Evolutionary conservation across 2,329 filamentous ascomycete genomes (phyloP).

Genomic region (Phyllosticta capitalensis): DNA sequence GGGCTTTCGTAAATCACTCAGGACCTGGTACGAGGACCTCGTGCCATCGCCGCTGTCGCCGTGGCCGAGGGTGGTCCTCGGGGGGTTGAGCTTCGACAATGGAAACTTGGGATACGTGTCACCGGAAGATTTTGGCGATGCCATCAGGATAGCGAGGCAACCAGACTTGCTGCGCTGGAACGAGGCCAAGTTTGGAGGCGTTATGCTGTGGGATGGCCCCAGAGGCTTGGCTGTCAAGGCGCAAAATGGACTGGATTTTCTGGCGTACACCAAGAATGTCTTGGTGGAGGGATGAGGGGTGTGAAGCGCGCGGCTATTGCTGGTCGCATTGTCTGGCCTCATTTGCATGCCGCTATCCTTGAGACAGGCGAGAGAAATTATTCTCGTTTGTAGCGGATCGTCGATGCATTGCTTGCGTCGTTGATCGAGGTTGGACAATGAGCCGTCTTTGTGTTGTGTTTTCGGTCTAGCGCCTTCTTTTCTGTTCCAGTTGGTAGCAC

Average conservation of each 20-base stretch:
- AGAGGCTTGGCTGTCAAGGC: conserved; percentile 3
- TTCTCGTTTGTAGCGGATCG: neutral
- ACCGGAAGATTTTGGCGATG: conserved; percentile 1
- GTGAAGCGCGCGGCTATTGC: neutral
- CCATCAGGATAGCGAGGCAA: neutral
- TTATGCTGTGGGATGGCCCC: conserved; percentile 6
- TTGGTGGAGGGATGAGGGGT: neutral
- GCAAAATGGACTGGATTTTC: conserved; percentile 2
- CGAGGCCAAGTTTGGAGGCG: conserved; percentile 5
- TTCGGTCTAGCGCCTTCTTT: neutral
- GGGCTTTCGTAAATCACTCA: neutral
- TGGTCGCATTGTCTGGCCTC: neutral
- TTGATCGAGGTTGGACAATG: neutral
- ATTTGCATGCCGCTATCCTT: neutral
- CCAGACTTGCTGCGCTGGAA: conserved; percentile 4
- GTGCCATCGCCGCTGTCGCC: neutral
- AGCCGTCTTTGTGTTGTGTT: neutral
- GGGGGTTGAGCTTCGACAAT: conserved; percentile 6
- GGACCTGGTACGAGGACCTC: conserved; percentile 1
- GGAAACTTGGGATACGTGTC: conserved; percentile 1
- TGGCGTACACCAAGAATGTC: conserved; percentile 9
- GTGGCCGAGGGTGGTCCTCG: neutral
- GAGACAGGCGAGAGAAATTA: neutral
- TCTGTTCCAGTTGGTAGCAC: neutral
- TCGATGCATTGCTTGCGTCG: neutral